These are phyloP conservation scores for Chlamydomonas sp. DNA, from an alignment of 139 green algal species.

Conservation along the genomic window DNA sequence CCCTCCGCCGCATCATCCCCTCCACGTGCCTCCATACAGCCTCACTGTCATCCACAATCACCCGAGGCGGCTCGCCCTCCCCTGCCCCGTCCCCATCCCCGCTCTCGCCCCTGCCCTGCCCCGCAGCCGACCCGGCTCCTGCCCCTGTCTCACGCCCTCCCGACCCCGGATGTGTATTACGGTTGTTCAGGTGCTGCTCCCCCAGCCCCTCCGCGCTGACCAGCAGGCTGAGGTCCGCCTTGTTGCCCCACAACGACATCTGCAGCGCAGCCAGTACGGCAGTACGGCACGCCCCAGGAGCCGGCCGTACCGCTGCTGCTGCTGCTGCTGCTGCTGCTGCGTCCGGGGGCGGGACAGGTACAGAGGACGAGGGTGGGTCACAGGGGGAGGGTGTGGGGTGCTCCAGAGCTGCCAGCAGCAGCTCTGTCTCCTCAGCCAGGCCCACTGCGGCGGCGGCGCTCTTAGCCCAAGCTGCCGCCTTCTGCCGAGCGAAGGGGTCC, in stretches of 20 bases:
- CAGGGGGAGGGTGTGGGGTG: not conserved
- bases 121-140: not conserved
- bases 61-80: not conserved
- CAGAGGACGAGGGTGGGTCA: not conserved
- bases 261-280: not conserved
- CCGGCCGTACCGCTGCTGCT: not conserved
- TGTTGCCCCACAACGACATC: conserved; percentile 62
- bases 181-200: conserved; percentile 1
- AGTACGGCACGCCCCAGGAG: not conserved
- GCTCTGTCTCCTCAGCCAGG: conserved; percentile 15
- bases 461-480: conserved; percentile 41
- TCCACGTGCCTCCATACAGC: conserved; percentile 40
- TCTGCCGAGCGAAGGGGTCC: conserved; percentile 49
- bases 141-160: not conserved
- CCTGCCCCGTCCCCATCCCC: not conserved
- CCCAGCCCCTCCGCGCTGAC: conserved; percentile 44
- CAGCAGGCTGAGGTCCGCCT: conserved; percentile 58
- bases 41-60: conserved; percentile 57
- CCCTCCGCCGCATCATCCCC: not conserved
- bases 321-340: no score
- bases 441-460: conserved; percentile 5
- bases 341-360: not conserved
- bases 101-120: not conserved
- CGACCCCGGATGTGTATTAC: not conserved
- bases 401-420: not conserved